These are phyloP conservation scores for Stagonosporopsis chrysanthemi DNA, from an alignment of 2,329 filamentous ascomycete species.

Conservation along the genomic window DNA sequence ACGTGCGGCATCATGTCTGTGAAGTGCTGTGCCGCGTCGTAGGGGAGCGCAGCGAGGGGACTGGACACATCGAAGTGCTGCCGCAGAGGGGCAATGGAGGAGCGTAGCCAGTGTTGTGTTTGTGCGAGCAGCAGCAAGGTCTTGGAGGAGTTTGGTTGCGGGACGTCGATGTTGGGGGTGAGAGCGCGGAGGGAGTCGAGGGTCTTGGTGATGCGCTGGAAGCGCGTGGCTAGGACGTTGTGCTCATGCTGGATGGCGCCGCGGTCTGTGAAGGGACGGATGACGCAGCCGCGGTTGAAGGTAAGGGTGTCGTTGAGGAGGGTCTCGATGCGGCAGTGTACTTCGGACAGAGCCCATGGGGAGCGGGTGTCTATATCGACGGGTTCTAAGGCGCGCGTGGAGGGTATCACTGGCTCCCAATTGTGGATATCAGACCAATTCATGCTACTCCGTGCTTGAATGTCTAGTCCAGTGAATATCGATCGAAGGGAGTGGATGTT, in stretches of 20 bases:
- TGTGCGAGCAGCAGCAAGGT: conserved; percentile 23
- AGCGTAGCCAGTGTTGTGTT: conserved; percentile 25
- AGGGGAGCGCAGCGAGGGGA: conserved; percentile 26
- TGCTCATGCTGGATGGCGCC: conserved; percentile 19
- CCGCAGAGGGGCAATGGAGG: conserved; percentile 20
- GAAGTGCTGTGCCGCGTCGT: conserved; percentile 27
- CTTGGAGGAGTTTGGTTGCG: conserved; percentile 13
- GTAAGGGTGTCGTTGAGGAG: conserved; percentile 35
- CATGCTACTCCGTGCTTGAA: conserved; percentile 41
- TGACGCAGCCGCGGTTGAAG: conserved; percentile 32
- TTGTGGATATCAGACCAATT: conserved; percentile 21
- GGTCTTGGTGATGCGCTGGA: conserved; percentile 10
- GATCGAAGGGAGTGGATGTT: conserved; percentile 37
- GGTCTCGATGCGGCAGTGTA: conserved; percentile 32
- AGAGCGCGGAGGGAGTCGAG: conserved; percentile 18
- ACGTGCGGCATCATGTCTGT: conserved; percentile 28
- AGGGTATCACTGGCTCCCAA: conserved; percentile 37
- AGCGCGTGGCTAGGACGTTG: conserved; percentile 16
- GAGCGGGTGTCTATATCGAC: conserved; percentile 5
- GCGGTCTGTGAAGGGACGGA: conserved; percentile 20
- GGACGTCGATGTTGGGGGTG: not conserved
- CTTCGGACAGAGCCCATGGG: conserved; percentile 14
- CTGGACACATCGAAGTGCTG: conserved; percentile 18
- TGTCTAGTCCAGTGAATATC: conserved; percentile 42
- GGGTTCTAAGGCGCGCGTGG: conserved; percentile 5